Evolutionary conservation across 441 rosid species (phyloP).

Genomic region (Gossypium davidsonii): DNA sequence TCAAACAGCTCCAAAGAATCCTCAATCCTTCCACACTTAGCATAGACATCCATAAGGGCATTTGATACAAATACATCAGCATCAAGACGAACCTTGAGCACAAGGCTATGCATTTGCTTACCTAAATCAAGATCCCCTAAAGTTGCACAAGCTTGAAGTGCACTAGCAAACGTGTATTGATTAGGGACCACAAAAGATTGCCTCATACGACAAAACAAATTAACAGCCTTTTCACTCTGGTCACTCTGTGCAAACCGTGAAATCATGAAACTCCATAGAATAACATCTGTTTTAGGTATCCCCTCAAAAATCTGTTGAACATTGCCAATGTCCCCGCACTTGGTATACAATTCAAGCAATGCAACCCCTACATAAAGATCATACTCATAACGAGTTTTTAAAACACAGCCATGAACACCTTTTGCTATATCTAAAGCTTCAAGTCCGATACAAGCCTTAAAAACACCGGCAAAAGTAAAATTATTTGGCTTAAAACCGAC

Average conservation of each 20-base stretch:
- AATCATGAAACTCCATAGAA: slow-evolving; percentile 93
- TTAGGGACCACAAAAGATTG: slow-evolving; percentile 54
- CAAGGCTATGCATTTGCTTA: slow-evolving; percentile 57
- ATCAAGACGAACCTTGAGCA: slow-evolving; percentile 47
- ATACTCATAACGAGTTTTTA: slow-evolving; percentile 52
- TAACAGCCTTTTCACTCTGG: slow-evolving; percentile 45
- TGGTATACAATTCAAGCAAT: slow-evolving; percentile 68
- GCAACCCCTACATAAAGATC: slow-evolving; percentile 55
- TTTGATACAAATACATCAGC: slow-evolving; percentile 52
- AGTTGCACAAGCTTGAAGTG: slow-evolving; percentile 64
- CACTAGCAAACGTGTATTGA: slow-evolving; percentile 70
- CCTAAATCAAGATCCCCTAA: slow-evolving; percentile 45
- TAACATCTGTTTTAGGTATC: slow-evolving; percentile 63
- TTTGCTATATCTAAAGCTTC: slow-evolving; percentile 42
- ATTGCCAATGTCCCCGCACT: slow-evolving; percentile 36
- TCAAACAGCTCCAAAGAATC: slow-evolving; percentile 50
- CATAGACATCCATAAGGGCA: slow-evolving; percentile 66
- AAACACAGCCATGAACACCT: slow-evolving; percentile 55
- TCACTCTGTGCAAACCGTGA: slow-evolving; percentile 60
- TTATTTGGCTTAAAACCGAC: slow-evolving; percentile 61
- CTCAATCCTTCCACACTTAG: slow-evolving; percentile 63
- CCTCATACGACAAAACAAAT: slow-evolving; percentile 67
- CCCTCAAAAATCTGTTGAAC: slow-evolving; percentile 54
- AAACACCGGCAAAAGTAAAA: slow-evolving; percentile 54
- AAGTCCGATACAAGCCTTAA: slow-evolving; percentile 71